phyloP scores from a whole-genome alignment of 2,329 filamentous ascomycete species.

The Graphilbum sp. region DNA sequence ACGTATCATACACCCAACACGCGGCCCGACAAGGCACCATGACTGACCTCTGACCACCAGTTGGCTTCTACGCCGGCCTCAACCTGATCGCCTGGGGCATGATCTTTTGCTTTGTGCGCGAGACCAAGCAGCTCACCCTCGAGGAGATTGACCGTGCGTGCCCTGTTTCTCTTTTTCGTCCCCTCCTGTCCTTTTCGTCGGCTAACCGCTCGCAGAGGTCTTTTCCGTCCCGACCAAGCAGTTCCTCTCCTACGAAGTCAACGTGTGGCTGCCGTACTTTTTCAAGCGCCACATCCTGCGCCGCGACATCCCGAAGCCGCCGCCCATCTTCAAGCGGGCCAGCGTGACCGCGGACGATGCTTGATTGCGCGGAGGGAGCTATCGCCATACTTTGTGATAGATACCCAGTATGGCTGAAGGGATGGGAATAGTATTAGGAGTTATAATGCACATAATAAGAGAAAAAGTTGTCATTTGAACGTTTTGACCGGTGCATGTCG shows the following conservation, averaged over 20 bases:
- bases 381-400: too few relatives aligned
- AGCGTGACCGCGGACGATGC: too few relatives aligned
- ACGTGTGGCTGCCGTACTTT: constrained; percentile 39
- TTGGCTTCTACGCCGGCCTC: constrained; percentile 36
- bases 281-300: constrained; percentile 2
- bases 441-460: too few relatives aligned
- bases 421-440: too few relatives aligned
- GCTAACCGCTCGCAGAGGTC: constrained; percentile 24
- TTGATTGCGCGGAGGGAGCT: too few relatives aligned
- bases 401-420: too few relatives aligned
- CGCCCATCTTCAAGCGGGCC: background rate
- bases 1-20: too few relatives aligned
- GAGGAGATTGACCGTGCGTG: constrained; percentile 41
- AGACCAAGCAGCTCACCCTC: constrained; percentile 40
- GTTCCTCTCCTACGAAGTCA: constrained; percentile 40
- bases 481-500: too few relatives aligned
- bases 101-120: constrained; percentile 39
- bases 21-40: too few relatives aligned
- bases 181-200: constrained; percentile 23
- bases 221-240: constrained; percentile 42
- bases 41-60: too few relatives aligned
- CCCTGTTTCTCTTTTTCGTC: constrained; percentile 46
- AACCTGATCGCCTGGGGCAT: constrained; percentile 34
- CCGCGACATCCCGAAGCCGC: background rate
- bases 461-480: too few relatives aligned